Conservation (phyloP, 2,329 filamentous ascomycete species). For the Pestalotiopsis fici region DNA sequence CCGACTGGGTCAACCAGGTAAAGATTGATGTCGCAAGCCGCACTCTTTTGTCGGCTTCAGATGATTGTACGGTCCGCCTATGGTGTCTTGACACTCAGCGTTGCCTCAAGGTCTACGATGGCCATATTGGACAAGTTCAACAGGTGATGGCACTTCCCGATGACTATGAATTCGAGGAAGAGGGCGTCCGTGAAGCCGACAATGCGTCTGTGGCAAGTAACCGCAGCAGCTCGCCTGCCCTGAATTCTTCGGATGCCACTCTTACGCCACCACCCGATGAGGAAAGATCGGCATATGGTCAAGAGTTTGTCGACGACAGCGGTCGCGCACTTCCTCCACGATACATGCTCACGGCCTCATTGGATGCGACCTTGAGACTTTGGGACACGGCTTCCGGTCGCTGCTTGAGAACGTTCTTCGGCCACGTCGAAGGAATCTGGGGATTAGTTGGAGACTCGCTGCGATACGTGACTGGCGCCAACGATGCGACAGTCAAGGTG, state of each 20-base stretch:
- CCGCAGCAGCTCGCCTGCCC: slow-evolving; percentile 41
- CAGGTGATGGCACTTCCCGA: slow-evolving; percentile 82
- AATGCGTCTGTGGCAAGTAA: slow-evolving; percentile 49
- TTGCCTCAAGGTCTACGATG: slow-evolving; percentile 77
- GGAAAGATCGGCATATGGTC: slow-evolving; percentile 57
- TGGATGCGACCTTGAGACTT: slow-evolving; percentile 88
- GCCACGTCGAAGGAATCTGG: slow-evolving; percentile 96
- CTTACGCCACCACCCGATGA: slow-evolving; percentile 33
- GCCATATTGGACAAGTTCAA: slow-evolving; percentile 94
- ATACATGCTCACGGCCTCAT: slow-evolving; percentile 90
- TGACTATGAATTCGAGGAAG: slow-evolving; percentile 87
- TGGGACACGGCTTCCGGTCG: slow-evolving; percentile 86
- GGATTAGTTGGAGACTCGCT: slow-evolving; percentile 86
- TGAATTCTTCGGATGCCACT: slow-evolving; percentile 22
- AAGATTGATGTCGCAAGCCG: slow-evolving; percentile 79
- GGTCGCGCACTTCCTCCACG: slow-evolving; percentile 74
- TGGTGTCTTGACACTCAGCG: slow-evolving; percentile 88
- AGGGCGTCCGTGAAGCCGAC: slow-evolving; percentile 56
- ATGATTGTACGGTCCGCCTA: slow-evolving; percentile 87
- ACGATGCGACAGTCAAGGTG: slow-evolving; percentile 69
- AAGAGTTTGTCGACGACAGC: slow-evolving; percentile 61
- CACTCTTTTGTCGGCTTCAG: slow-evolving; percentile 89
- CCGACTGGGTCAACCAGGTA: slow-evolving; percentile 96
- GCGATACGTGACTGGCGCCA: slow-evolving; percentile 83
- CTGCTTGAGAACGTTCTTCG: slow-evolving; percentile 91